Conservation (phyloP, 306 rosid genomes). For the Vigna trinervia region DNA sequence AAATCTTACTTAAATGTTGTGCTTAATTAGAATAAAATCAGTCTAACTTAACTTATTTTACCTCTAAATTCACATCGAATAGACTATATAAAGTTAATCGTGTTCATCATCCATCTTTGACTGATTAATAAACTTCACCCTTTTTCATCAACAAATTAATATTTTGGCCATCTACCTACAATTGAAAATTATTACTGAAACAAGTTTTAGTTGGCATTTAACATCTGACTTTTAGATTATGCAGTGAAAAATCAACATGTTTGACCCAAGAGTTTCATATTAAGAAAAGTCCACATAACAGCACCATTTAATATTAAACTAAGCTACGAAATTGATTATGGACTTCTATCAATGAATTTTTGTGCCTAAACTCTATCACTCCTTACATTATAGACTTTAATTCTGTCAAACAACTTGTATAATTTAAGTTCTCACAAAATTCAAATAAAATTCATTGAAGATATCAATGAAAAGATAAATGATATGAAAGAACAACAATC, state of each 20-base stretch:
- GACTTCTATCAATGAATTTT: background rate
- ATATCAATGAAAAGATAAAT: background rate
- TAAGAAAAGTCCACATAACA: background rate
- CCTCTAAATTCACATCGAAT: too few relatives aligned
- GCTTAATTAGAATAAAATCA: too few relatives aligned
- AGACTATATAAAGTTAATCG: background rate
- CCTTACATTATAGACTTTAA: background rate
- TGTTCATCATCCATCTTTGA: slow-evolving; percentile 6
- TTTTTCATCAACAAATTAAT: background rate
- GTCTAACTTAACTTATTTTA: too few relatives aligned
- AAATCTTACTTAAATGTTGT: too few relatives aligned
- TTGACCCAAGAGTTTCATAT: background rate
- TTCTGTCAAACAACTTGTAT: background rate
- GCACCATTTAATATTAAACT: background rate
- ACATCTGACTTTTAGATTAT: background rate
- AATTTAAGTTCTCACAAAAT: background rate
- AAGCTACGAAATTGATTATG: background rate
- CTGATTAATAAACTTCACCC: too few relatives aligned
- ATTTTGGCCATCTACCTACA: background rate
- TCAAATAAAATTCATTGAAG: background rate
- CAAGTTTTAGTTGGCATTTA: background rate
- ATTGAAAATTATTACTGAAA: background rate
- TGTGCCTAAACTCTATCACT: background rate
- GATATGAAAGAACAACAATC: too few relatives aligned
- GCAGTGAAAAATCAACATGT: background rate